A percentile compares a stretch with the other conserved stretches of the same genome.
phyloP scores from a whole-genome alignment of 1,284 basidiomycete species.

The Microbotryum lychnidis-dioicae region DNA sequence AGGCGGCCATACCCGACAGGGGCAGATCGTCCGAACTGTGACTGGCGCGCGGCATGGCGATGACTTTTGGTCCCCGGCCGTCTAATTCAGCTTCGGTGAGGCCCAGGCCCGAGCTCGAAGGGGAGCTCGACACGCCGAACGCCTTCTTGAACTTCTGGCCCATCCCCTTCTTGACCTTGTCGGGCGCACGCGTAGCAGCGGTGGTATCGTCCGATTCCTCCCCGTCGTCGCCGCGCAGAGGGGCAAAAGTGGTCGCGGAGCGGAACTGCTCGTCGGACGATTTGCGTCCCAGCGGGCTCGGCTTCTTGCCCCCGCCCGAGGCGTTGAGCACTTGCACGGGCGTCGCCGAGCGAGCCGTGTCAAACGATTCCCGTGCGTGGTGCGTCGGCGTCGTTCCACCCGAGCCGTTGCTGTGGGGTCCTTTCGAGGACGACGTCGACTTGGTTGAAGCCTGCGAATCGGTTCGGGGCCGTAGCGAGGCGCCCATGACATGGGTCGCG shows the following conservation, averaged over 20 bases:
- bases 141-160: constrained; percentile 26
- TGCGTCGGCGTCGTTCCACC: not conserved
- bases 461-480: constrained; percentile 6
- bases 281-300: not conserved
- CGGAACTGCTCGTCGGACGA: no score
- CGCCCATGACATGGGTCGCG: no score
- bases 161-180: constrained; percentile 26
- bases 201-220: constrained; percentile 26
- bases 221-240: constrained; percentile 2
- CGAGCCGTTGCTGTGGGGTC: not conserved
- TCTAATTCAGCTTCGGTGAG: constrained; percentile 13
- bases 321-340: constrained; percentile 8
- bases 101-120: constrained; percentile 4
- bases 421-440: not conserved
- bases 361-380: constrained; percentile 8
- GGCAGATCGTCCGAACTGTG: constrained; percentile 10
- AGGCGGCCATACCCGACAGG: constrained; percentile 1
- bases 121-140: constrained; percentile 8
- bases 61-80: constrained; percentile 14
- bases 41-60: constrained; percentile 6
- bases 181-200: constrained; percentile 9
- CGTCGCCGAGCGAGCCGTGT: constrained; percentile 16
- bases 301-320: not conserved
- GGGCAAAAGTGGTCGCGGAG: no score
- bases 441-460: not conserved